Percentiles rank a stretch among this genome's conserved stretches.
phyloP scores from a whole-genome alignment of 2,329 filamentous ascomycete genomes.

The Mollisia scopiformis region DNA sequence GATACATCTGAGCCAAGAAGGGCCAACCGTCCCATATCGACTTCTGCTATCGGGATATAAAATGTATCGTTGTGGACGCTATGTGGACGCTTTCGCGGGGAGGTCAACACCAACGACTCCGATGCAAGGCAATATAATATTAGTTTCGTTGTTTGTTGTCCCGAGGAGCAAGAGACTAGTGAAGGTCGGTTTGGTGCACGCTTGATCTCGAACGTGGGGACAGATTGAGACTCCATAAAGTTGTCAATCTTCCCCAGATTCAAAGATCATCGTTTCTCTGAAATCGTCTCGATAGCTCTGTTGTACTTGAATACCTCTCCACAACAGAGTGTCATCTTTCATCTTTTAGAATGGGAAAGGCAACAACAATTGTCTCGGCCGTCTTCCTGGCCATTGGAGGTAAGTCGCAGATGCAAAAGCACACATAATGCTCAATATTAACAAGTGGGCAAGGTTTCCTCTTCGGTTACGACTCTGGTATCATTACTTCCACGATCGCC shows the following conservation, averaged over 20 bases:
- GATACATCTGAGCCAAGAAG: too few species aligned
- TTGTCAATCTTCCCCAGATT: neutral
- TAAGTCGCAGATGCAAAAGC: conserved; percentile 19
- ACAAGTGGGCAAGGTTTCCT: conserved; percentile 37
- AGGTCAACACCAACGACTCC: too few species aligned
- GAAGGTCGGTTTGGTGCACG: neutral
- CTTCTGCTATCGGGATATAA: too few species aligned
- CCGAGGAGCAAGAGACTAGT: neutral
- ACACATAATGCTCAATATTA: too few species aligned
- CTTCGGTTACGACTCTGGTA: conserved; percentile 39
- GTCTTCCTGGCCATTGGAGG: conserved; percentile 11
- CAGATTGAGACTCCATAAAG: neutral
- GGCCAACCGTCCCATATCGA: too few species aligned
- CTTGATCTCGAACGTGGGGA: neutral
- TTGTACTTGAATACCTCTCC: neutral
- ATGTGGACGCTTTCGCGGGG: too few species aligned
- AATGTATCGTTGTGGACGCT: too few species aligned
- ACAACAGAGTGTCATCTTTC: neutral
- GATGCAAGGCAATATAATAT: neutral
- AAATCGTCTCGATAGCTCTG: neutral
- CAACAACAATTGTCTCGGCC: neutral
- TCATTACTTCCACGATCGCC: conserved; percentile 37
- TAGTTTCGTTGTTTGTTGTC: neutral
- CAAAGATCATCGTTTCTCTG: neutral
- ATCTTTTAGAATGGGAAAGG: conserved; percentile 6